These are phyloP conservation scores for Kodamaea restingae DNA, from an alignment of 805 yeast species.

Conservation along the genomic window DNA sequence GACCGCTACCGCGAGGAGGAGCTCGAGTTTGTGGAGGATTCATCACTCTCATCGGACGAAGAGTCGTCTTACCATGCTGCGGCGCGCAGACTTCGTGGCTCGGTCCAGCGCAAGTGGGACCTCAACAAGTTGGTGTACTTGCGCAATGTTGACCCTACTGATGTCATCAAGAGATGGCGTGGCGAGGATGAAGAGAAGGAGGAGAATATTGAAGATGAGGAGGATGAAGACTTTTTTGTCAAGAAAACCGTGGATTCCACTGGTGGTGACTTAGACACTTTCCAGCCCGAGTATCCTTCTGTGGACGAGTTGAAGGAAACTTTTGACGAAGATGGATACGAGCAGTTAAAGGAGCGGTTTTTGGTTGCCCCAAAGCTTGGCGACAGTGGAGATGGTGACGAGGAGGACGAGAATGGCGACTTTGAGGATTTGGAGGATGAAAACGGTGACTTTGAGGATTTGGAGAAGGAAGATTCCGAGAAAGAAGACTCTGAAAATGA, in stretches of 20 bases:
- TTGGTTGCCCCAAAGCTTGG: conserved; percentile 49
- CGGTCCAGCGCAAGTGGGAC: conserved; percentile 62
- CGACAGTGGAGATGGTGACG: conserved; percentile 28
- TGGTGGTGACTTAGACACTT: conserved; percentile 35
- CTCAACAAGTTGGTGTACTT: conserved; percentile 76
- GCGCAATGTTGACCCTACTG: conserved; percentile 70
- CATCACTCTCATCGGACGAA: conserved; percentile 41
- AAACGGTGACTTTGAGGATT: conserved; percentile 14
- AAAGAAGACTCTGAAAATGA: conserved; percentile 15
- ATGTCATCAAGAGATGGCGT: conserved; percentile 69
- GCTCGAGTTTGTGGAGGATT: conserved; percentile 45
- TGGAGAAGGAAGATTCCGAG: conserved; percentile 25
- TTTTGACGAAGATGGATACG: conserved; percentile 45
- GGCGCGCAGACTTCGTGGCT: conserved; percentile 61
- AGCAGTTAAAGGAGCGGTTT: conserved; percentile 44
- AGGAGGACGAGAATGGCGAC: conserved; percentile 31
- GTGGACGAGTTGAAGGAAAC: conserved; percentile 43
- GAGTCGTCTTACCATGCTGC: conserved; percentile 42
- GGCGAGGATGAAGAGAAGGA: conserved; percentile 46
- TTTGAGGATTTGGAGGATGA: conserved; percentile 37
- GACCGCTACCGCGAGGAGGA: conserved; percentile 34
- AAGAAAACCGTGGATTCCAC: conserved; percentile 36
- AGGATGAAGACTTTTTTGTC: conserved; percentile 50
- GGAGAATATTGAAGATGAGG: conserved; percentile 35
- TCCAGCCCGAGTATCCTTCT: conserved; percentile 33